Evolutionary conservation across 306 rosid genomes (phyloP), one percentile per base, ranked within the genome.

Genomic region (Lupinus albus): DNA sequence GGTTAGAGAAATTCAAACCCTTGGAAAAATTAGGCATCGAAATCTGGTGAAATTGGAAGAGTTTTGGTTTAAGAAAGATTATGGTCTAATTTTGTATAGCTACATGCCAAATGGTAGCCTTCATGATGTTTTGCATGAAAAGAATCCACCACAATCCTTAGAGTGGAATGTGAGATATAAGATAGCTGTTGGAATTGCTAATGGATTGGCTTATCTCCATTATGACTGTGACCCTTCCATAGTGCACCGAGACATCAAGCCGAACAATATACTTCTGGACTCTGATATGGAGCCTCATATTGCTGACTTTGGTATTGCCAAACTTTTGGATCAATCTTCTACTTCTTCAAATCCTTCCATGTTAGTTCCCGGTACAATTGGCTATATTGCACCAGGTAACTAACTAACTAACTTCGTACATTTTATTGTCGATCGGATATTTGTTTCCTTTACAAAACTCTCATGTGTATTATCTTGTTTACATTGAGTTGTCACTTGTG

Each of bases 101-200:
- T 87, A 82, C 85, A 82, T 88, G 96, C 77, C 76, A 68, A 88
- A 91, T 76, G 97, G 97, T 41, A 88, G 97, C 80, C 96, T 91
- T 45, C 81, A 89, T 62, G 95, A 92, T 73, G 85, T 77, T 6
- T 73, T 89, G 71, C 92, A 87, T 55, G 87, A 76, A 81, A 80
- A 70, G 53, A 65, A 45, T 35, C 92, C 91, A 9, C 71, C 58
- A 30, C 74, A 44, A 9, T 49, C 69, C 39, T 79, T 92, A 32
- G 82, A 82, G 66, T 92, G 98, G 96, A 66, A 20, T 42, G 78
- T 81, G 8, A 87, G 95, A 25, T 69, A 86, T 49, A 83, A 79
- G 75, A 87, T 89, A 64, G 91, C 95, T 7, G 47, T 84, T 35
- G 93, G 96, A 71, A 76, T 79, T 55, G 93, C 96, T 44, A 88